These are phyloP conservation scores for Phytophthora cactorum DNA, from an alignment of 352 stramenopile species.

Conservation along the genomic window DNA sequence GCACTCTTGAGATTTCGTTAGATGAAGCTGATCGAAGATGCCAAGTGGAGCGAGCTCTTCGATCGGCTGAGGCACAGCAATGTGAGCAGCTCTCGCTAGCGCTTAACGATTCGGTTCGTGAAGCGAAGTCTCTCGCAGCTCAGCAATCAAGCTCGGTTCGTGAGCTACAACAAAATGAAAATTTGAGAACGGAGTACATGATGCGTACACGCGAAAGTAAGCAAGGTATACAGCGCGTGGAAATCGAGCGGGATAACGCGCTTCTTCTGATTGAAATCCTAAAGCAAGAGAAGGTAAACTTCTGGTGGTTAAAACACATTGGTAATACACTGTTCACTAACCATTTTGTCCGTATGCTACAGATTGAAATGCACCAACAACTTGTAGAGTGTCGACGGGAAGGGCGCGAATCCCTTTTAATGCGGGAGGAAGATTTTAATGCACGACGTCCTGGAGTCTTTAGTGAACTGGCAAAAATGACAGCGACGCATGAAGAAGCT, in stretches of 20 bases:
- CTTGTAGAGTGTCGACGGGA: slow-evolving; percentile 54
- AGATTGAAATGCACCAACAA: slow-evolving; percentile 41
- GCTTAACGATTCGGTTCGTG: slow-evolving; percentile 54
- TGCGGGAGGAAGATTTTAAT: slow-evolving; percentile 79
- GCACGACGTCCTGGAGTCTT: slow-evolving; percentile 57
- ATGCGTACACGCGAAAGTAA: slow-evolving; percentile 54
- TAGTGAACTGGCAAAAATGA: slow-evolving; percentile 34
- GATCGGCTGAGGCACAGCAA: slow-evolving; percentile 58
- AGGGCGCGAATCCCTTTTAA: slow-evolving; percentile 50
- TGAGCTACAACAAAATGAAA: slow-evolving; percentile 63
- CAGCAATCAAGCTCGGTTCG: slow-evolving; percentile 56
- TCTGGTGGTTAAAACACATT: background rate
- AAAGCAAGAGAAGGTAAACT: slow-evolving; percentile 47
- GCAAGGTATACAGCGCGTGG: slow-evolving; percentile 53
- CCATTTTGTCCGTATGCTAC: background rate
- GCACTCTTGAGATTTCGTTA: slow-evolving; percentile 50
- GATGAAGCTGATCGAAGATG: slow-evolving; percentile 44
- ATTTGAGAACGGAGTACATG: slow-evolving; percentile 64
- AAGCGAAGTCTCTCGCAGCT: slow-evolving; percentile 53
- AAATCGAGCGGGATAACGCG: slow-evolving; percentile 62
- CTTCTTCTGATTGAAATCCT: slow-evolving; percentile 50
- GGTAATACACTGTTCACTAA: background rate
- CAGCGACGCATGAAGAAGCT: slow-evolving; percentile 1
- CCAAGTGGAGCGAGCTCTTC: slow-evolving; percentile 60
- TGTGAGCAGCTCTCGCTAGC: slow-evolving; percentile 59